These are phyloP conservation scores for Salix exigua DNA, from an alignment of 345 rosid species.

Conservation along the genomic window DNA sequence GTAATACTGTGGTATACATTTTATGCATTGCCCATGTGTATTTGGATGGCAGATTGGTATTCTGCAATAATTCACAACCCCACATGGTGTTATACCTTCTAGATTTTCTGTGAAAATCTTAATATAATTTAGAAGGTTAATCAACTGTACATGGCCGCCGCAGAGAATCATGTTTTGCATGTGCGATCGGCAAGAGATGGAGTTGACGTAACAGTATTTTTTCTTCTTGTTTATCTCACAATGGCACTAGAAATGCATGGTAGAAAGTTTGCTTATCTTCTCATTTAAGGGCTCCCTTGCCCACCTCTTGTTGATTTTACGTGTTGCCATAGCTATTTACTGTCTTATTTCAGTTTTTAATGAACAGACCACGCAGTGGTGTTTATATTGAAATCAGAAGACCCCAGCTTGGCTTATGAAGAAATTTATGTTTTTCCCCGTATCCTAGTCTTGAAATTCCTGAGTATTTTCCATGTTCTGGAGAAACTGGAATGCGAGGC, in stretches of 20 bases:
- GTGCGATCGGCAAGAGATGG: neutral
- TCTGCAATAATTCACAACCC: constrained; percentile 12
- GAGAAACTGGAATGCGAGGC: too few relatives aligned
- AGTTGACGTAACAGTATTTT: neutral
- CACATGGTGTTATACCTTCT: neutral
- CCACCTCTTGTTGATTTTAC: too few relatives aligned
- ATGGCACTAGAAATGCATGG: neutral
- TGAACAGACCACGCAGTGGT: too few relatives aligned
- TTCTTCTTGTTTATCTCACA: neutral
- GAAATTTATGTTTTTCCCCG: too few relatives aligned
- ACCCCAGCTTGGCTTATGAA: too few relatives aligned
- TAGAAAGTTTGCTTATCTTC: too few relatives aligned
- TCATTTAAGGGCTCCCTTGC: too few relatives aligned
- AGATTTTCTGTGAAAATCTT: neutral
- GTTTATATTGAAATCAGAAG: too few relatives aligned
- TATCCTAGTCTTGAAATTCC: too few relatives aligned
- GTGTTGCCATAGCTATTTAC: too few relatives aligned
- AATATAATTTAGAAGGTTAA: neutral
- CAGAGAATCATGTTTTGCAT: neutral
- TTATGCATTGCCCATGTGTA: constrained; percentile 10
- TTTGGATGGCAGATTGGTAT: constrained; percentile 8
- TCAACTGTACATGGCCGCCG: neutral
- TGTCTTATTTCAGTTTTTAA: too few relatives aligned
- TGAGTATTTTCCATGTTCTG: too few relatives aligned
- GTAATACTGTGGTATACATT: constrained; percentile 18